Base-by-base conservation (phyloP, 179 eudicot species). In the Heliamphora pulchella region DNA sequence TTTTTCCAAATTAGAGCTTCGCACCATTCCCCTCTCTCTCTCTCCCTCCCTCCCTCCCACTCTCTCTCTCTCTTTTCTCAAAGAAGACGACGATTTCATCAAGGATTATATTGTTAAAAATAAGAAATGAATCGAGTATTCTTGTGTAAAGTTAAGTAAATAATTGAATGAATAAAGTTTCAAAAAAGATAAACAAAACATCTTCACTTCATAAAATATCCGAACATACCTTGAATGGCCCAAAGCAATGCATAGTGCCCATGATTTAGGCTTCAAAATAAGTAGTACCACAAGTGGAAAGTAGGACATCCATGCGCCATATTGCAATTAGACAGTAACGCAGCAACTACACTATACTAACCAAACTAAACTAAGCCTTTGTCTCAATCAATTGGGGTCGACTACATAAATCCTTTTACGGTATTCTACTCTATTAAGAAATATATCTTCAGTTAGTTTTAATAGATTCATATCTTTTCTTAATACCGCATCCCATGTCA, bases 191-290 rank as follows among this genome's bases (percentile, higher is more conserved):
- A 51, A 51, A 1, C 6, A 51, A 44, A 43, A 43, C 11, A 77
- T 77, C 11, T 7, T 31, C 57, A 41, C 17, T 11, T 55, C 22
- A 22, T 22, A 1, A 41, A 20, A 46, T 5, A 57, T 14, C n/a
- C 43, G 22, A 8, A n/a, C 8, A 17, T 22, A 4, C 15, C 7
- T 4, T 22, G 41, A 73, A 55, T 39, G 14, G 13, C 44, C 50
- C 77, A 55, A 72, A 74, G 39, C 39, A 55, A 8, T 15, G 22
- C 65, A 74, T 74, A 74, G 8, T 74, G 48, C 77, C 65, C 77
- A 15, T 11, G 4, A 54, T 74, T 18, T 58, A 57, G 6, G 57
- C 51, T 39, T 14, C 48, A 74, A 55, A 74, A 31, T 22, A 74
- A 74, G 5, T 39, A 11, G 17, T 39, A 39, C 48, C 47, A 13